Evolutionary conservation across 345 rosid genomes (phyloP), one percentile per base, ranked within the genome.

Genomic region (Lumnitzera littorea): DNA sequence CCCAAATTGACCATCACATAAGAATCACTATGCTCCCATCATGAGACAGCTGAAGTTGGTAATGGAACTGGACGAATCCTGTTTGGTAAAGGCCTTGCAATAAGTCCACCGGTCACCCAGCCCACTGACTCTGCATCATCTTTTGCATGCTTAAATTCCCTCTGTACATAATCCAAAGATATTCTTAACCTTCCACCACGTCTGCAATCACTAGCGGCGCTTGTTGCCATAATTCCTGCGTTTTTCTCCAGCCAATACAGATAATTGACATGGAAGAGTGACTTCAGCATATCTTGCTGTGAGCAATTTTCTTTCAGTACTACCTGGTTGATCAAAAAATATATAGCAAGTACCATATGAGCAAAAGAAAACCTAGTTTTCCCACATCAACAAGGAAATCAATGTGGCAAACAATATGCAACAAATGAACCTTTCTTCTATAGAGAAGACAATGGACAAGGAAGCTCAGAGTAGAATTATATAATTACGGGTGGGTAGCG

Each of bases 181-280:
- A 85, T 60, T 50, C 82, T 87, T 31, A 94, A 88, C 65, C 85
- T 83, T 16, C 99, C 99, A 7, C 96, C 90, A 0, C 60, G 73
- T 71, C 73, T 65, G 75, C 96, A 90, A 75, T 94, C 99, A 58
- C 62, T 60, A 66, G 73, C 74, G 29, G 78, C 74, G 62, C 74
- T 76, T 56, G 73, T 71, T 60, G 91, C 76, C 73, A 73, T 71
- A 23, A 94, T 80, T 63, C 99, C 99, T 2, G 99, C 97, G 63
- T 90, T 88, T 68, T 76, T 84, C 78, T 90, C 99, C 70, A 94
- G 68, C 99, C 99, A 94, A 75, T 84, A 94, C 64, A 94, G 83
- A 51, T 89, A 94, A 65, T 78, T 89, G 48, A 84, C 99, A 68
- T 94, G 97, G 79, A 94, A 90, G 70, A 88, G 53, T 25, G 97